Conservation (phyloP, 164 flowering plant species). For the Cinnamomum chago region DNA sequence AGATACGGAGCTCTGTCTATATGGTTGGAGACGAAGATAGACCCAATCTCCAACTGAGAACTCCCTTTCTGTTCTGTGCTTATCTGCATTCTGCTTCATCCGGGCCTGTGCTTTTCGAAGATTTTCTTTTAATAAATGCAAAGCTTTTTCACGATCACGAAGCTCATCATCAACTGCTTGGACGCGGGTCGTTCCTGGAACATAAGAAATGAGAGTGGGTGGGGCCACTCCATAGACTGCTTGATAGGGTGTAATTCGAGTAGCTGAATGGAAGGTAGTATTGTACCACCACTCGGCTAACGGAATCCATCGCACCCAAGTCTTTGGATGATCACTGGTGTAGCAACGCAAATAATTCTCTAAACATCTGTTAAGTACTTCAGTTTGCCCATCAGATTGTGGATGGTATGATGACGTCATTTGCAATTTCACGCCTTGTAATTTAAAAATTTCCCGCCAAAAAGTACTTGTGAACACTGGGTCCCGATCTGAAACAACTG, state of each 20-base stretch:
- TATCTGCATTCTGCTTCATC: not conserved
- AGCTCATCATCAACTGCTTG: not conserved
- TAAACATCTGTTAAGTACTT: not conserved
- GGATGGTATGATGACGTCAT: not conserved
- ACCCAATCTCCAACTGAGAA: not conserved
- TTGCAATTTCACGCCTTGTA: not conserved
- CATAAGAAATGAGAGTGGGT: not conserved
- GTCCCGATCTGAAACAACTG: not conserved
- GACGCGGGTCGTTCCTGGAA: not conserved
- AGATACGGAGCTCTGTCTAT: not conserved
- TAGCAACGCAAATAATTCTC: not conserved
- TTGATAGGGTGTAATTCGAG: not conserved
- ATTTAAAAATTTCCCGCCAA: not conserved
- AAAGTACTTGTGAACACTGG: conserved; percentile 1
- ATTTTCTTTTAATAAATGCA: not conserved
- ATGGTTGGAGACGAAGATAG: not conserved
- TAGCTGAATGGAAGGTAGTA: not conserved
- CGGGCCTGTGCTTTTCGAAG: not conserved
- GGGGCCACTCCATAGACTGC: not conserved
- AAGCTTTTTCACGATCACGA: not conserved
- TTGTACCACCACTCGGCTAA: not conserved
- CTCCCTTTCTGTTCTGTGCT: not conserved
- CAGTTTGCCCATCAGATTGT: not conserved
- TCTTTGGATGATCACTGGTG: not conserved
- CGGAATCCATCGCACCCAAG: not conserved